Percentiles rank a stretch among this genome's conserved stretches.
phyloP scores from a whole-genome alignment of 1,284 basidiomycete species.

The Lentinula novae-zelandiae region DNA sequence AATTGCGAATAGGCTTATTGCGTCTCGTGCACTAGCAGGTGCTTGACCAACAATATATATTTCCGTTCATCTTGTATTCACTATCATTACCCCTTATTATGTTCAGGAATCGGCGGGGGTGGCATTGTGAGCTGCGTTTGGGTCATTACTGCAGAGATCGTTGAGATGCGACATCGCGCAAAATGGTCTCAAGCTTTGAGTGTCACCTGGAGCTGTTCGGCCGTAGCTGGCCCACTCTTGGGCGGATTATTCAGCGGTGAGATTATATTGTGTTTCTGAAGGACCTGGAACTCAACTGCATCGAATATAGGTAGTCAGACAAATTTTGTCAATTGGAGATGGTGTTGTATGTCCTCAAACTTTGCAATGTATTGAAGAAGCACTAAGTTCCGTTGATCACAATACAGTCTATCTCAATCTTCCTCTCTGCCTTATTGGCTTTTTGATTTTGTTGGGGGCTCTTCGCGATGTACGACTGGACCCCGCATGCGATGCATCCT shows the following conservation, averaged over 20 bases:
- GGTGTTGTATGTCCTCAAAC: conserved; percentile 62
- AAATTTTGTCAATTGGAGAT: conserved; percentile 60
- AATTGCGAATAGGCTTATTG: conserved; percentile 35
- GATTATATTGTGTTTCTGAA: conserved; percentile 17
- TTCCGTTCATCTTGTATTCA: background rate
- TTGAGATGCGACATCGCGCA: conserved; percentile 60
- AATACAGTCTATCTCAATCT: conserved; percentile 72
- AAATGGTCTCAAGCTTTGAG: conserved; percentile 82
- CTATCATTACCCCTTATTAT: background rate
- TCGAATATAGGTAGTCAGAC: conserved; percentile 11
- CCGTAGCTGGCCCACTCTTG: conserved; percentile 72
- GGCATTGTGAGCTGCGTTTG: conserved; percentile 67
- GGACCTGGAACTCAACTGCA: background rate
- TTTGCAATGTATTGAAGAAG: conserved; percentile 7
- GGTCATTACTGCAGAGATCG: conserved; percentile 79
- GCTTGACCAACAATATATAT: background rate
- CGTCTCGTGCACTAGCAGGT: conserved; percentile 58
- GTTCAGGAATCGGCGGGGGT: conserved; percentile 55
- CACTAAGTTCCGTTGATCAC: background rate
- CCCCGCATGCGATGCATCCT: conserved; percentile 44
- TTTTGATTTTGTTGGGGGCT: conserved; percentile 52
- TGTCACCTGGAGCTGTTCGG: conserved; percentile 79
- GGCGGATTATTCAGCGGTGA: conserved; percentile 76
- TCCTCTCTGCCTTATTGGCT: conserved; percentile 63
- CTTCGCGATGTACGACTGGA: conserved; percentile 53